A percentile compares a stretch with the other conserved stretches of the same genome.
These are phyloP conservation scores for Aurinia saxatilis DNA, from an alignment of 345 rosid species.

Conservation along the genomic window DNA sequence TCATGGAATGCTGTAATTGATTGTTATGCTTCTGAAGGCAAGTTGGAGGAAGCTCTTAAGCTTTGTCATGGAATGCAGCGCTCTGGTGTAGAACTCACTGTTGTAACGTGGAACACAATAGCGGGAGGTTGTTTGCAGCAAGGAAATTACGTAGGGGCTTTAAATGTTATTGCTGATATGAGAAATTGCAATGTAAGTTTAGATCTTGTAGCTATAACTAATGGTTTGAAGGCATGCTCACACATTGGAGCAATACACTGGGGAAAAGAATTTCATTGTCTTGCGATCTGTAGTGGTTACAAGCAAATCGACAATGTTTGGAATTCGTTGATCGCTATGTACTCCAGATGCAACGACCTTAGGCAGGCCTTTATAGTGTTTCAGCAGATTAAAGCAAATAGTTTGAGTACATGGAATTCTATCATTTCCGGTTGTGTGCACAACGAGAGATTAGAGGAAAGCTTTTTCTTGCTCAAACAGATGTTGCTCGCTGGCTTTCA, in stretches of 20 bases:
- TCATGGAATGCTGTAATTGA: conserved; percentile 71
- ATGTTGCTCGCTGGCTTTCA: conserved; percentile 53
- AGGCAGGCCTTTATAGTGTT: conserved; percentile 43
- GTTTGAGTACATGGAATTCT: conserved; percentile 62
- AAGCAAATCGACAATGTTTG: conserved; percentile 35
- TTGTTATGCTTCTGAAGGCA: conserved; percentile 51
- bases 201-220: conserved; percentile 51
- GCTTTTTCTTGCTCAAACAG: conserved; percentile 43
- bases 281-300: conserved; percentile 36
- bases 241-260: conserved; percentile 38
- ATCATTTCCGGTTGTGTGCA: conserved; percentile 57
- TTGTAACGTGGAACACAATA: conserved; percentile 61
- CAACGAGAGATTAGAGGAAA: conserved; percentile 43
- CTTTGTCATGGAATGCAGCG: conserved; percentile 42
- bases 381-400: conserved; percentile 32
- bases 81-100: conserved; percentile 36
- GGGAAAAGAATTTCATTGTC: conserved; percentile 66
- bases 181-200: conserved; percentile 33
- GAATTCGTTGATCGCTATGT: conserved; percentile 66
- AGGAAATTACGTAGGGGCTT: conserved; percentile 42
- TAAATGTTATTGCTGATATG: conserved; percentile 41
- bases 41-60: conserved; percentile 50
- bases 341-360: conserved; percentile 57
- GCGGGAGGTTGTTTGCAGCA: conserved; percentile 40
- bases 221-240: conserved; percentile 66